Percentiles rank a stretch among this genome's conserved stretches.
phyloP scores from a whole-genome alignment of 164 flowering plant species.

The Chimonanthus salicifolius region DNA sequence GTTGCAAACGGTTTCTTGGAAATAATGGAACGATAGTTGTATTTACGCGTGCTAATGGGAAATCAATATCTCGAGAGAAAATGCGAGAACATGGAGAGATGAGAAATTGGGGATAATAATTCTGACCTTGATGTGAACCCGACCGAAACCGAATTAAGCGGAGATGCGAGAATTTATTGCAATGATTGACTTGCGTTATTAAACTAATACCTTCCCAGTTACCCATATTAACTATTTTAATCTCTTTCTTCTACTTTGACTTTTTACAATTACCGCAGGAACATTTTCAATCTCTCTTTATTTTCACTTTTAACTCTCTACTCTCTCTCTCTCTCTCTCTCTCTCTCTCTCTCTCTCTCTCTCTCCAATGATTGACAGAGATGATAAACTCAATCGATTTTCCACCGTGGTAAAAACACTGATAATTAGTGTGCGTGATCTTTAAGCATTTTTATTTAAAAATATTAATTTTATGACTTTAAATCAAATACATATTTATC shows the following conservation, averaged over 20 bases:
- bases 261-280: background rate
- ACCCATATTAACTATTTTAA: background rate
- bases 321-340: background rate
- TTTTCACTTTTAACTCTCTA: too few relatives aligned
- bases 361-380: background rate
- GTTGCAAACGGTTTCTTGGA: too few relatives aligned
- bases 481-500: too few relatives aligned
- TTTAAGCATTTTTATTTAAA: too few relatives aligned
- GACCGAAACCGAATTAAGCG: slow-evolving; percentile 10
- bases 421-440: too few relatives aligned
- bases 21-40: too few relatives aligned
- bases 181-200: slow-evolving; percentile 13
- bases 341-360: too few relatives aligned
- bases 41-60: background rate
- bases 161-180: slow-evolving; percentile 8
- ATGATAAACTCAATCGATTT: background rate
- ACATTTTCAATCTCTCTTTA: too few relatives aligned
- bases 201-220: background rate
- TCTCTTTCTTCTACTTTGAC: slow-evolving; percentile 1
- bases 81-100: background rate
- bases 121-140: slow-evolving; percentile 11
- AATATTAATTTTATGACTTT: too few relatives aligned
- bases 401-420: too few relatives aligned
- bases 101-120: background rate
- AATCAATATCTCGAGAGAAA: background rate